Evolutionary conservation across 306 rosid species (phyloP).

Genomic region (Lathyrus oleraceus): DNA sequence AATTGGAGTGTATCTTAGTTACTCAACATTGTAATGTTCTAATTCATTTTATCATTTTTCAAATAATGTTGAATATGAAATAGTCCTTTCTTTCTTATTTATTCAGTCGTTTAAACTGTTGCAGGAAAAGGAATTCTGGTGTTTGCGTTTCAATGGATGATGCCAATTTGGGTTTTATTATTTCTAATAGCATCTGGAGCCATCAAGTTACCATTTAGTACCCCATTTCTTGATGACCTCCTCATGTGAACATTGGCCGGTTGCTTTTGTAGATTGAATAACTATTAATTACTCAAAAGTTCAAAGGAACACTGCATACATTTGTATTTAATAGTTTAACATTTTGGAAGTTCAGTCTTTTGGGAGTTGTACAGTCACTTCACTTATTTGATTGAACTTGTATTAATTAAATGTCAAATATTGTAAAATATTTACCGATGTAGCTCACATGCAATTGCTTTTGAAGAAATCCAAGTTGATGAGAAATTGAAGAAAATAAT

Average conservation of each 20-base stretch:
- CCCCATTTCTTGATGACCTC: constrained; percentile 65
- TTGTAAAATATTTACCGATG: neutral
- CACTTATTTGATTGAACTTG: neutral
- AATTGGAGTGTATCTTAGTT: neutral
- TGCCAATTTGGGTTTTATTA: constrained; percentile 71
- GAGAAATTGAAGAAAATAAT: no score
- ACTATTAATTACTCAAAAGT: constrained; percentile 1
- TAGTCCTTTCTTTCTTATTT: neutral
- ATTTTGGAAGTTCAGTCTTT: neutral
- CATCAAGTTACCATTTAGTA: constrained; percentile 70
- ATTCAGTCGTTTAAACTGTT: constrained; percentile 18
- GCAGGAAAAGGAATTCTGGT: constrained; percentile 67
- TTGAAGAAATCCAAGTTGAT: no score
- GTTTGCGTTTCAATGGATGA: constrained; percentile 58
- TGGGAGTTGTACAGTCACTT: neutral
- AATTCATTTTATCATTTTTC: neutral
- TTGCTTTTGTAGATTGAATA: constrained; percentile 5
- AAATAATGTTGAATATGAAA: neutral
- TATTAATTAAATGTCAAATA: neutral
- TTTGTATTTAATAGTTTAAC: neutral
- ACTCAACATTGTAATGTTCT: neutral
- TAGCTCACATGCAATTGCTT: neutral
- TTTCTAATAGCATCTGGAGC: constrained; percentile 69
- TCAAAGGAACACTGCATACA: constrained; percentile 4
- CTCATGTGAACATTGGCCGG: constrained; percentile 48